phyloP scores from a whole-genome alignment of 148 eudicot genomes.

The Diospyros kaki region DNA sequence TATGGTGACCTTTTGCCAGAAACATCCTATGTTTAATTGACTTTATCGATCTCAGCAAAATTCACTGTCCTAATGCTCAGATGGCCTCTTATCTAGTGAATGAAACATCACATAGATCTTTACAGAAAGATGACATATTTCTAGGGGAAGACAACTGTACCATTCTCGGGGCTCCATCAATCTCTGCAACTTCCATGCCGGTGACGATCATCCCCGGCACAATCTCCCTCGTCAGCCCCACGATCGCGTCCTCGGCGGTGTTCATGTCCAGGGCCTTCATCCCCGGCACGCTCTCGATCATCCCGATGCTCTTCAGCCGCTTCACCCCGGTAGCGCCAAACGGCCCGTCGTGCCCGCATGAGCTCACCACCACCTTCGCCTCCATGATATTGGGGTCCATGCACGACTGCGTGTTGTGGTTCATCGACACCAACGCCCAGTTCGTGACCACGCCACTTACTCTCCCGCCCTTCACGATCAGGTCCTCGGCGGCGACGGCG shows the following conservation, averaged over 20 bases:
- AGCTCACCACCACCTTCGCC: constrained; percentile 86
- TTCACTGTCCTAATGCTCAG: too few species aligned
- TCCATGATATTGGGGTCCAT: constrained; percentile 99
- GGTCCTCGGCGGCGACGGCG: constrained; percentile 86
- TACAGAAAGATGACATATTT: background rate
- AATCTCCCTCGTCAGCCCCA: constrained; percentile 72
- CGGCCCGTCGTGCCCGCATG: constrained; percentile 95
- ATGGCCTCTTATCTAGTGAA: too few species aligned
- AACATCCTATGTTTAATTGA: too few species aligned
- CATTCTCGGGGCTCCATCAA: constrained; percentile 95
- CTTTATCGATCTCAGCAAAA: too few species aligned
- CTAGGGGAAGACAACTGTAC: constrained; percentile 25
- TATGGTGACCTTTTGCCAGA: too few species aligned
- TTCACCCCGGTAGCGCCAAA: constrained; percentile 96
- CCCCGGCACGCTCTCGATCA: constrained; percentile 83
- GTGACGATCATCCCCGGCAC: constrained; percentile 98
- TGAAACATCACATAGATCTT: too few species aligned
- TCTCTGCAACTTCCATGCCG: constrained; percentile 98
- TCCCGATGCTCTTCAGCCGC: constrained; percentile 75
- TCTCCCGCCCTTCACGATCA: constrained; percentile 74
- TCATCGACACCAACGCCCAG: constrained; percentile 94
- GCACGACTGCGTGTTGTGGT: constrained; percentile 92
- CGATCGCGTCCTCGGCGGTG: constrained; percentile 90
- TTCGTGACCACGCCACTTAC: constrained; percentile 88
- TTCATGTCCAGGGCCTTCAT: constrained; percentile 98